Conservation (phyloP, 163 green algal genomes). For the Coccomyxa subellipsoidea region DNA sequence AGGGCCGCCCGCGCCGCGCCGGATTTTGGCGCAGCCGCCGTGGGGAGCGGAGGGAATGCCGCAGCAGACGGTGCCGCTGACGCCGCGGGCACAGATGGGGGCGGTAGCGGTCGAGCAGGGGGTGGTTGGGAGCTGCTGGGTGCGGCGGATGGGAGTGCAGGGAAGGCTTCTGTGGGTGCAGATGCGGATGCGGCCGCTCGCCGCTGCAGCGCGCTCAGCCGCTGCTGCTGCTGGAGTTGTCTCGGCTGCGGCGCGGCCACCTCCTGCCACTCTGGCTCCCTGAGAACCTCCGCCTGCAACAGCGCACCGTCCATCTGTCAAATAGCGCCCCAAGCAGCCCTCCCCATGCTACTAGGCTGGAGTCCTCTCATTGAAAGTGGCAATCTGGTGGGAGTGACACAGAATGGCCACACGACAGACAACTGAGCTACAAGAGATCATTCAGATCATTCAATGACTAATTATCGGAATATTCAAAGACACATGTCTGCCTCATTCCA, state of each 20-base stretch:
- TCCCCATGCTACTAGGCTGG: no score
- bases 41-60: neutral
- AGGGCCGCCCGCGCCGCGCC: no score
- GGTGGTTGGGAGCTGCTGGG: neutral
- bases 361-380: no score
- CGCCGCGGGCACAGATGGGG: neutral
- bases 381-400: no score
- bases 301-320: neutral
- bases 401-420: no score
- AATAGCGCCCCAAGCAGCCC: no score
- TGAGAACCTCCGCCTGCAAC: neutral
- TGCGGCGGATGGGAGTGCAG: neutral
- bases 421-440: no score
- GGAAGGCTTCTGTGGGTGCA: constrained; percentile 14
- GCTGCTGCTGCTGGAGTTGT: neutral
- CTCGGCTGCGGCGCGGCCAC: neutral
- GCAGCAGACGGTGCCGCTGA: neutral
- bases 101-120: neutral
- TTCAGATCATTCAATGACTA: no score
- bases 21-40: no score
- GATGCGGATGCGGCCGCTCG: neutral
- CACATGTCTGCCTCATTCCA: no score
- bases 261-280: constrained; percentile 13
- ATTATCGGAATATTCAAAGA: no score
- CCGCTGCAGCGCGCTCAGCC: neutral